A percentile compares a stretch with the other conserved stretches of the same genome.
Evolutionary conservation across 2,329 filamentous ascomycete species (phyloP).

Genomic region (Lachnellula occidentalis): DNA sequence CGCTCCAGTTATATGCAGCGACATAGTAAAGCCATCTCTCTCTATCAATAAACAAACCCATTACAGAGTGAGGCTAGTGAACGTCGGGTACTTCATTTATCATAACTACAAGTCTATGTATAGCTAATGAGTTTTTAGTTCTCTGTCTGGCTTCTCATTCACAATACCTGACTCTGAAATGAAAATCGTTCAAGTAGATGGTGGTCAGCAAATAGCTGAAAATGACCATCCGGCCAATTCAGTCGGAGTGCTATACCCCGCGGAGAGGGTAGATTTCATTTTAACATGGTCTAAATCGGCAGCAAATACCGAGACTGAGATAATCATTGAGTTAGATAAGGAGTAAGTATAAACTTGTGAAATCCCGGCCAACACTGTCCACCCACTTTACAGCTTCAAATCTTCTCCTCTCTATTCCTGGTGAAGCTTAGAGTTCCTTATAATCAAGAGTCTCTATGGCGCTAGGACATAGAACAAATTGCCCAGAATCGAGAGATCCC

Average conservation of each 20-base stretch:
- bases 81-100: constrained; percentile 11
- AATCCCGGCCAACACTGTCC: too few species aligned
- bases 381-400: too few species aligned
- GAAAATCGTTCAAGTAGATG: constrained; percentile 20
- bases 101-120: neutral
- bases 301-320: constrained; percentile 4
- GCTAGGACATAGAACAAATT: too few species aligned
- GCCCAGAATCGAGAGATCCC: too few species aligned
- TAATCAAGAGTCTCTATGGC: too few species aligned
- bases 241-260: neutral
- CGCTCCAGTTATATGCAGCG: neutral
- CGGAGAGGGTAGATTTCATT: neutral
- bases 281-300: neutral
- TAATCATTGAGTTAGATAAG: constrained; percentile 19
- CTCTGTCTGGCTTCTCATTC: constrained; percentile 19
- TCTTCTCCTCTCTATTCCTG: too few species aligned
- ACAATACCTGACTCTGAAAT: constrained; percentile 16
- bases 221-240: constrained; percentile 1
- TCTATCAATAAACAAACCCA: constrained; percentile 15
- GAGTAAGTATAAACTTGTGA: constrained; percentile 14
- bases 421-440: too few species aligned
- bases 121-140: constrained; percentile 7
- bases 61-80: constrained; percentile 24
- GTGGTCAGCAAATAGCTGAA: constrained; percentile 15
- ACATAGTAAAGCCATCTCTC: neutral